Base-by-base conservation (phyloP, 2,329 filamentous ascomycete species). In the Berkeleyomyces rouxiae region DNA sequence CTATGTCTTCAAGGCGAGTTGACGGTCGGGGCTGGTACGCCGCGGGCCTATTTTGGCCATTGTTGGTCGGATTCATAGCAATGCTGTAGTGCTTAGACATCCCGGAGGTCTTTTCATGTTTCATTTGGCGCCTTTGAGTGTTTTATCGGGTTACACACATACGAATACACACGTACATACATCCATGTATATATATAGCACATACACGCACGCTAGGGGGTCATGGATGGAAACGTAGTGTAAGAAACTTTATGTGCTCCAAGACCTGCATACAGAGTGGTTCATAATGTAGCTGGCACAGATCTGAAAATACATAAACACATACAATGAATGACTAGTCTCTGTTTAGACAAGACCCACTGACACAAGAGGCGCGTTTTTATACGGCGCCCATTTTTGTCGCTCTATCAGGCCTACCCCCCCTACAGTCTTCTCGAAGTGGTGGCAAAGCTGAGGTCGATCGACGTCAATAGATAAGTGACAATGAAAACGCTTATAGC, bases 381-480 rank as follows among this genome's bases (percentile, higher is more conserved):
- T 23, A 23, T 23, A 23, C 23, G 23, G 23, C 23, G 23, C 23
- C 23, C 2, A 23, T 23, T 23, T 23, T 23, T 23, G 10, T 43
- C n/a, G 11, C 51, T 33, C 57, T 44, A 36, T 37, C 43, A 16
- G 33, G 13, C 37, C 23, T 44, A 36, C n/a, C 13, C 6, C 37
- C 37, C 55, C 33, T 53, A 53, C 49, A 61, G 46, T 40, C 59
- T 63, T 67, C 65, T 65, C 1, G 61, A 62, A n/a, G 60, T 62
- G 47, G 57, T 62, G 42, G 63, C 55, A 74, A 96, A 95, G 71
- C 87, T 90, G 55, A 91, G 81, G 71, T 96, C 86, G 66, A 96
- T 77, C 69, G 82, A 85, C 40, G 90, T 87, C 64, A 96, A 72
- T 3, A 84, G 75, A 85, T 87, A 96, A 4, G 82, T 80, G 1